A percentile compares a stretch with the other conserved stretches of the same genome.
Evolutionary conservation across 495 filamentous ascomycete genomes (phyloP).

Genomic region (Beverwykella pulmonaria): DNA sequence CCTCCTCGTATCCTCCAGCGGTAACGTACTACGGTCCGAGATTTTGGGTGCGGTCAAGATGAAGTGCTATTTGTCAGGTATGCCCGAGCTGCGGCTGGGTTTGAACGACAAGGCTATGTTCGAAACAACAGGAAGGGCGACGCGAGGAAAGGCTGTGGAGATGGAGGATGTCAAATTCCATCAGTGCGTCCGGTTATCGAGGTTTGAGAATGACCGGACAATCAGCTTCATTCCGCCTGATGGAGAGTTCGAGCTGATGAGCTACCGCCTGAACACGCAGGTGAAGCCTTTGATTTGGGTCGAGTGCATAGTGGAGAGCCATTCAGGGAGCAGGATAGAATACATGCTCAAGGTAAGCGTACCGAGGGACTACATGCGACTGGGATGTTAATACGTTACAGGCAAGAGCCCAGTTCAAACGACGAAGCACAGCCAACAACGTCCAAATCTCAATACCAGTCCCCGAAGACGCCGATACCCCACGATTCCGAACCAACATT

Average conservation of each 20-base stretch:
- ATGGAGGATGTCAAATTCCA: slow-evolving; percentile 99
- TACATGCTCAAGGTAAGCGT: slow-evolving; percentile 86
- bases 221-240: slow-evolving; percentile 99
- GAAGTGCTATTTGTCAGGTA: slow-evolving; percentile 99
- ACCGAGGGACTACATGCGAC: too few species aligned
- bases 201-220: slow-evolving; percentile 98
- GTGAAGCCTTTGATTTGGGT: slow-evolving; percentile 99
- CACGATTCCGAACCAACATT: slow-evolving; percentile 96
- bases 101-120: slow-evolving; percentile 99
- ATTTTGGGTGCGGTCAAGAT: slow-evolving; percentile 98
- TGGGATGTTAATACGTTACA: slow-evolving; percentile 41
- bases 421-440: slow-evolving; percentile 96
- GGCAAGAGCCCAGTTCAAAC: slow-evolving; percentile 97
- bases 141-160: slow-evolving; percentile 94
- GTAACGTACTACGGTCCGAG: slow-evolving; percentile 95
- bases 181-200: slow-evolving; percentile 91
- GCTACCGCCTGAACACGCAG: slow-evolving; percentile 97
- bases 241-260: slow-evolving; percentile 99
- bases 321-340: slow-evolving; percentile 92
- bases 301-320: slow-evolving; percentile 93
- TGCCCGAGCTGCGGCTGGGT: slow-evolving; percentile 94
- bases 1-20: slow-evolving; percentile 89
- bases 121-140: slow-evolving; percentile 93
- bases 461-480: slow-evolving; percentile 94
- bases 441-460: slow-evolving; percentile 98